Evolutionary conservation across 139 green algal species (phyloP).

Genomic region (Pseudopediastrum boryanum): DNA sequence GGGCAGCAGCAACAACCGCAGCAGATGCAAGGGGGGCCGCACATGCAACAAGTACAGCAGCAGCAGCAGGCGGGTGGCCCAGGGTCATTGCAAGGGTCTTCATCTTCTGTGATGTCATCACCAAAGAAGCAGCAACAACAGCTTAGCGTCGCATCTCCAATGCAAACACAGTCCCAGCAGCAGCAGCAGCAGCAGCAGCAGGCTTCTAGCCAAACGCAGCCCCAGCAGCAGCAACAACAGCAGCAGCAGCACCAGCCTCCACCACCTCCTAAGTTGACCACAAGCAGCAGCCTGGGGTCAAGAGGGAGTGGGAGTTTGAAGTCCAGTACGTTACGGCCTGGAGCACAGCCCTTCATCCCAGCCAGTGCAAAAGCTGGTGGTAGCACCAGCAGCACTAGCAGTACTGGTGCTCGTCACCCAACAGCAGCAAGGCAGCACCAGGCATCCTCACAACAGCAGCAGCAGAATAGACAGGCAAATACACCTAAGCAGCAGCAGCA

Average conservation of each 20-base stretch:
- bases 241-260: slow-evolving; percentile 25
- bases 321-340: neutral
- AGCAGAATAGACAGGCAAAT: neutral
- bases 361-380: neutral
- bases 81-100: too few species aligned
- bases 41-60: too few species aligned
- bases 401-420: neutral
- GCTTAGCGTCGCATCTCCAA: neutral
- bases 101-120: neutral
- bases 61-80: too few species aligned
- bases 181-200: slow-evolving; percentile 32
- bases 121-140: slow-evolving; percentile 3
- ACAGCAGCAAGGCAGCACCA: slow-evolving; percentile 24
- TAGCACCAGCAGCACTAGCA: neutral
- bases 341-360: slow-evolving; percentile 22
- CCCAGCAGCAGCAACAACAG: slow-evolving; percentile 23
- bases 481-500: neutral
- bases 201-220: neutral
- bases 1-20: neutral
- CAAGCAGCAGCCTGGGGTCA: neutral
- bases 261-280: slow-evolving; percentile 3
- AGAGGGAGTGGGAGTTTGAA: neutral
- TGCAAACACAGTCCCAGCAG: neutral
- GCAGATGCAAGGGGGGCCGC: neutral
- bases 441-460: slow-evolving; percentile 18